A percentile compares a stretch with the other conserved stretches of the same genome.
Conservation (phyloP, 139 green algal genomes). For the Chlorella ohadii region DNA sequence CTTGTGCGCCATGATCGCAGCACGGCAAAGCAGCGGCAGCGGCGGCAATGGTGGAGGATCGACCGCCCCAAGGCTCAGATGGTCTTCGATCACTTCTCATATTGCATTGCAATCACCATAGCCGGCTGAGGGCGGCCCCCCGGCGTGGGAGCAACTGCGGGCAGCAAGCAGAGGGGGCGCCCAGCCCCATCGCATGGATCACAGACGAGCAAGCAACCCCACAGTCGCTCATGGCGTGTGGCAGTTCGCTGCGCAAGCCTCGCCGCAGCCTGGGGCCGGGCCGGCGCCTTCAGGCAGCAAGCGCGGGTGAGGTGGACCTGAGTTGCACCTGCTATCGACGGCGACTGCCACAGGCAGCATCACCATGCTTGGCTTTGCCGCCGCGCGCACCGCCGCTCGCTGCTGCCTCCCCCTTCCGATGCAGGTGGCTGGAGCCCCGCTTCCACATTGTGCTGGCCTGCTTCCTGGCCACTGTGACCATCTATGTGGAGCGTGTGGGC, state of each 20-base stretch:
- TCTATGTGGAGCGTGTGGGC: constrained; percentile 95
- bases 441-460: constrained; percentile 73
- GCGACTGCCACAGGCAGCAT: neutral
- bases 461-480: constrained; percentile 89
- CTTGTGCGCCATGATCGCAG: too few relatives aligned
- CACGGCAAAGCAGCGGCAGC: too few relatives aligned
- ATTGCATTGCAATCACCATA: too few relatives aligned
- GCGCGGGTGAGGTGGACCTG: too few relatives aligned
- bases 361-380: neutral
- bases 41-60: too few relatives aligned
- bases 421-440: constrained; percentile 50
- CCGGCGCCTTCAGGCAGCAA: too few relatives aligned
- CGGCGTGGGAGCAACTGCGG: neutral
- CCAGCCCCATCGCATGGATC: neutral
- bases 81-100: too few relatives aligned
- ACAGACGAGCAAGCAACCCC: neutral
- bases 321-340: neutral
- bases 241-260: neutral
- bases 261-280: neutral
- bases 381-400: neutral
- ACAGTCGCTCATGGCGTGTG: neutral
- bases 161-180: neutral
- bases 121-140: too few relatives aligned
- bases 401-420: neutral
- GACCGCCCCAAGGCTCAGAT: too few relatives aligned